phyloP scores from a whole-genome alignment of 2,329 filamentous ascomycete genomes.

The Celoporthe dispersa region DNA sequence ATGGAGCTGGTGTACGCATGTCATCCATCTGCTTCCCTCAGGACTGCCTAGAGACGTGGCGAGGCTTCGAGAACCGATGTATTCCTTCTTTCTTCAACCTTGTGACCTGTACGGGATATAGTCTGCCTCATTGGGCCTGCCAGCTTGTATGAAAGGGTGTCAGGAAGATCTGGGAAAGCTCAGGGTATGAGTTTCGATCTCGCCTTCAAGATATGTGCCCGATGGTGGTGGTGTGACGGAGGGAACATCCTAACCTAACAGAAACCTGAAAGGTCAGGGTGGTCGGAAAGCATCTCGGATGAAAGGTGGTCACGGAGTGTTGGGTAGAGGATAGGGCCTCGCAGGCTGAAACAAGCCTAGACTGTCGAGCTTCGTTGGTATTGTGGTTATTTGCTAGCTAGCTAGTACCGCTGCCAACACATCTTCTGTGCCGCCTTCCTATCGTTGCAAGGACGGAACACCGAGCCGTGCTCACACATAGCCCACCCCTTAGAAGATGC shows the following conservation, averaged over 20 bases:
- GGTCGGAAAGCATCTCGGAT: neutral
- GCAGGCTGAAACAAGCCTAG: slow-evolving; percentile 1
- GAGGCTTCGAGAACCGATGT: neutral
- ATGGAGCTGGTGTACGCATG: neutral
- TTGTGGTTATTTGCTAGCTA: slow-evolving; percentile 16
- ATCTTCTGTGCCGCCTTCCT: slow-evolving; percentile 11
- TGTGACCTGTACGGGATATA: neutral
- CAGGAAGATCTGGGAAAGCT: neutral
- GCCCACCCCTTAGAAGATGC: slow-evolving; percentile 76
- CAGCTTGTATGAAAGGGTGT: neutral
- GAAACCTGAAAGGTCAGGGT: neutral
- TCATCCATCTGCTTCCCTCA: neutral
- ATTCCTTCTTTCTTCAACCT: neutral
- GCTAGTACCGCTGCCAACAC: neutral
- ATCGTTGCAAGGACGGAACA: slow-evolving; percentile 25
- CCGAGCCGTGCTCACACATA: neutral
- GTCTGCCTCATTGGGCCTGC: neutral
- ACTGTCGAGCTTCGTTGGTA: slow-evolving; percentile 16
- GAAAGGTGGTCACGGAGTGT: neutral
- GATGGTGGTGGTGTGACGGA: neutral
- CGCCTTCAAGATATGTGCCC: neutral
- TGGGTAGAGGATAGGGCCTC: neutral
- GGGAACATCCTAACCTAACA: neutral
- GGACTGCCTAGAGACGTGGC: neutral
- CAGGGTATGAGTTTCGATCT: neutral